These are phyloP conservation scores for Boletellus ananiceps DNA, from an alignment of 768 basidiomycete species.

Conservation along the genomic window DNA sequence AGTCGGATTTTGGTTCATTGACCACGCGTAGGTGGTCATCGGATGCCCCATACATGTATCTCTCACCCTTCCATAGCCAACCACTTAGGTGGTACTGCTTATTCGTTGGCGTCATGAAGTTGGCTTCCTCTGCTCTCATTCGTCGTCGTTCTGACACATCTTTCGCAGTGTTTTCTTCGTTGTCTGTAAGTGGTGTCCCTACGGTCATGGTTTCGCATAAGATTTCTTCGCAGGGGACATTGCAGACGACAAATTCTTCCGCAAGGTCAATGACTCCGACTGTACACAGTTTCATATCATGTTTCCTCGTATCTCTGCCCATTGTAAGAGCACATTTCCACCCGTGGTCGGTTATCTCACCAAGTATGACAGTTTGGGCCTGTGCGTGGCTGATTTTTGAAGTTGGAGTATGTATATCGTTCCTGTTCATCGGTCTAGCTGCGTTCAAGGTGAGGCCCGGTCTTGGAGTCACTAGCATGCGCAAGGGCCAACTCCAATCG, in stretches of 20 bases:
- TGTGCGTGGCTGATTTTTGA: constrained; percentile 82
- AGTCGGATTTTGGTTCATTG: constrained; percentile 93
- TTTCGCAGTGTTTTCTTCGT: constrained; percentile 70
- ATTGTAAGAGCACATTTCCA: constrained; percentile 43
- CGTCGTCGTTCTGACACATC: constrained; percentile 5
- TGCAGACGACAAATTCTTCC: constrained; percentile 90
- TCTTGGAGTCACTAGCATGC: not conserved
- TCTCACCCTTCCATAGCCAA: constrained; percentile 42
- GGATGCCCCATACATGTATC: constrained; percentile 1
- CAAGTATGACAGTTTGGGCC: constrained; percentile 64
- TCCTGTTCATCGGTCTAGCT: constrained; percentile 74
- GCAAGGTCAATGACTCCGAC: constrained; percentile 91
- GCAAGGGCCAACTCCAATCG: constrained; percentile 1
- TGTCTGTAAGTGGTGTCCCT: constrained; percentile 54
- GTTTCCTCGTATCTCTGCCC: constrained; percentile 65
- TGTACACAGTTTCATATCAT: constrained; percentile 83
- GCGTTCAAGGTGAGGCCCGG: constrained; percentile 67
- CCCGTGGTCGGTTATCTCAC: not conserved
- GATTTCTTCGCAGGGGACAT: constrained; percentile 67
- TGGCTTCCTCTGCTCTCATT: constrained; percentile 25
- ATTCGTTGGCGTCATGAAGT: constrained; percentile 86
- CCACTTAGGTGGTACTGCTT: constrained; percentile 82
- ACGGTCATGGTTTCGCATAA: not conserved
- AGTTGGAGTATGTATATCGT: constrained; percentile 66
- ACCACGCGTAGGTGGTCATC: constrained; percentile 65